A percentile compares a stretch with the other conserved stretches of the same genome.
Conservation (phyloP, 176 grass and related monocot species). For the Urochloa ruziziensis region DNA sequence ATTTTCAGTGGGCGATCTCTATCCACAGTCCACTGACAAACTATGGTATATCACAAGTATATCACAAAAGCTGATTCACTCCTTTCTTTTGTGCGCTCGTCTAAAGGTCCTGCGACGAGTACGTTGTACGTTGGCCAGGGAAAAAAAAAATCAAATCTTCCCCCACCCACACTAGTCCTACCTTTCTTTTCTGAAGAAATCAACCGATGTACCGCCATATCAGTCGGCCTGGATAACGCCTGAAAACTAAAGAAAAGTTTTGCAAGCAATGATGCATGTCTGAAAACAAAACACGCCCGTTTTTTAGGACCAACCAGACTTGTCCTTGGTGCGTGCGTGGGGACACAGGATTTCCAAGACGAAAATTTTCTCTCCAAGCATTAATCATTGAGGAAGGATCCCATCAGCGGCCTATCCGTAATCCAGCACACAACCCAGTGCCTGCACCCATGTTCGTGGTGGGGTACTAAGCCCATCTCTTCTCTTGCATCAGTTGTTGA, state of each 20-base stretch:
- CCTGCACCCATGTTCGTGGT: constrained; percentile 6
- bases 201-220: neutral
- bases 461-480: neutral
- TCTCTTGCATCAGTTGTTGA: neutral
- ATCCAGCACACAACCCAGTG: neutral
- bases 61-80: neutral
- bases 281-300: constrained; percentile 18
- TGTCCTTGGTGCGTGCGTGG: neutral
- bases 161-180: neutral
- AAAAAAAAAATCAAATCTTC: neutral
- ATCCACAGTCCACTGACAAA: no score
- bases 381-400: neutral
- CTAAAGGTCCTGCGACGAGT: neutral
- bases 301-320: neutral
- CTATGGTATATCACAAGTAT: no score
- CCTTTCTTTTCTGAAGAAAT: neutral
- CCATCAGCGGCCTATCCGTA: neutral
- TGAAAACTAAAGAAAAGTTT: neutral
- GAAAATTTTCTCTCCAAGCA: neutral
- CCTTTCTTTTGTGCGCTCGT: neutral
- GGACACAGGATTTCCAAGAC: neutral
- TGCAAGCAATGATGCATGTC: neutral
- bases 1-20: neutral
- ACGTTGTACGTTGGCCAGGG: no score
- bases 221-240: constrained; percentile 17